Base-by-base conservation (phyloP, 169 alveolate genomes). In the Plasmodium gaboni region DNA sequence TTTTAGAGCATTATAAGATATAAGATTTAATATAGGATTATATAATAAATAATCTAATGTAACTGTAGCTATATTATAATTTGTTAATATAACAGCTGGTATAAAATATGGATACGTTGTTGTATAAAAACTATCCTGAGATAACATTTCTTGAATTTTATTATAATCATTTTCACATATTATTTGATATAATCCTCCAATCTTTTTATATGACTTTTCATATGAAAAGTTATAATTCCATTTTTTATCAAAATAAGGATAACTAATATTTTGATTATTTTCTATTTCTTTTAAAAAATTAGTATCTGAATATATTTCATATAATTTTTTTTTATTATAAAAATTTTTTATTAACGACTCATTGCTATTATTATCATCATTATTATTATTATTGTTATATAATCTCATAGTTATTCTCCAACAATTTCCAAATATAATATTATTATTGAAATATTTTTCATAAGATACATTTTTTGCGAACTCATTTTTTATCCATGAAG, bases 61-160 rank as follows among this genome's bases (percentile, higher is more conserved):
- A 28, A 92, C 94, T 44, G 93, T 48, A 50, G 94, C 74, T 48
- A 88, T 90, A 48, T 65, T 65, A 59, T 69, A 64, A 50, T 92
- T 93, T 57, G 96, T 83, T 51, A 94, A 55, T 19, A 94, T 90
- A 65, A 93, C 53, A 57, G 87, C 83, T 61, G 94, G 90, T 22
- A 94, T 93, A 91, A 90, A 94, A 59, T 94, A 92, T 28, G 96
- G 96, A 28, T 83, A 60, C 24, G 38, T 53, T 5, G 46, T 24
- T 22, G 88, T 24, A 24, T 94, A 94, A 12, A 42, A 55, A 46
- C 69, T 32, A 65, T 90, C 92, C 74, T 89, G 93, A 92, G 88
- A 88, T 15, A 94, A 80, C 22, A 83, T 28, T n/a, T 78, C 60
- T 69, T 91, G 50, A 1, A 90, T 76, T 51, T 60, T 94, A 38